Percentiles rank a stretch among this genome's conserved stretches.
Conservation (phyloP, 139 green algal genomes). For the Coccomyxa sp. region DNA sequence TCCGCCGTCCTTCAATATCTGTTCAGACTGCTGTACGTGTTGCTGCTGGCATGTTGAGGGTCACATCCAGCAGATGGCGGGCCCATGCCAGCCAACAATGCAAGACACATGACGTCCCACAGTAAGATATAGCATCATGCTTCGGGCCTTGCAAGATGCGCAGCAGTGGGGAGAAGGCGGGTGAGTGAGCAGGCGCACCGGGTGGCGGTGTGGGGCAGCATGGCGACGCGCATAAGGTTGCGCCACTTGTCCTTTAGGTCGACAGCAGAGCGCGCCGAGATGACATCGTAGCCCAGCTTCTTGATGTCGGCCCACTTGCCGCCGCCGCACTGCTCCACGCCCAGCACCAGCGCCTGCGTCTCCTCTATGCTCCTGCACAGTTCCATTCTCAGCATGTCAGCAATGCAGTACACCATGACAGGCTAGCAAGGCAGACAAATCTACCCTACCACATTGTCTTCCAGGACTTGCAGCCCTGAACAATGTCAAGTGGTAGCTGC, state of each 20-base stretch:
- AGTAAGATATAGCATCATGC: background rate
- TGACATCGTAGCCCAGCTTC: conserved; percentile 28
- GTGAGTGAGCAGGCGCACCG: background rate
- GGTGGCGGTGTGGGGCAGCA: conserved; percentile 18
- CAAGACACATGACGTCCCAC: background rate
- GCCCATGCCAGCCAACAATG: too few relatives aligned
- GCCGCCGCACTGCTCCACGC: conserved; percentile 56
- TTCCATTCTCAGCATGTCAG: background rate
- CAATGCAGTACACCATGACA: background rate
- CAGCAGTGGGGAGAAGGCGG: background rate
- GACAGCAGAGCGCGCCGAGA: conserved; percentile 35
- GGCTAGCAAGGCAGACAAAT: background rate
- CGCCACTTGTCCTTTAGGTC: conserved; percentile 78
- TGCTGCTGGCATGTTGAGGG: background rate
- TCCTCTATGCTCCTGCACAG: conserved; percentile 52
- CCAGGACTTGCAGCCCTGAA: background rate
- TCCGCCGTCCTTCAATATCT: background rate
- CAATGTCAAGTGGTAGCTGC: too few relatives aligned
- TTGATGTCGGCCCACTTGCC: conserved; percentile 72
- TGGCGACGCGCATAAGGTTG: conserved; percentile 57
- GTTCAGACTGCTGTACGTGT: background rate
- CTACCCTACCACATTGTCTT: background rate
- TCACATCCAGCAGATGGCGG: background rate
- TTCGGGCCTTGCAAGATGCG: too few relatives aligned
- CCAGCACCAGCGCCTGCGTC: conserved; percentile 66